phyloP scores from a whole-genome alignment of 805 yeast species.

The Teunomyces funiuensis region DNA sequence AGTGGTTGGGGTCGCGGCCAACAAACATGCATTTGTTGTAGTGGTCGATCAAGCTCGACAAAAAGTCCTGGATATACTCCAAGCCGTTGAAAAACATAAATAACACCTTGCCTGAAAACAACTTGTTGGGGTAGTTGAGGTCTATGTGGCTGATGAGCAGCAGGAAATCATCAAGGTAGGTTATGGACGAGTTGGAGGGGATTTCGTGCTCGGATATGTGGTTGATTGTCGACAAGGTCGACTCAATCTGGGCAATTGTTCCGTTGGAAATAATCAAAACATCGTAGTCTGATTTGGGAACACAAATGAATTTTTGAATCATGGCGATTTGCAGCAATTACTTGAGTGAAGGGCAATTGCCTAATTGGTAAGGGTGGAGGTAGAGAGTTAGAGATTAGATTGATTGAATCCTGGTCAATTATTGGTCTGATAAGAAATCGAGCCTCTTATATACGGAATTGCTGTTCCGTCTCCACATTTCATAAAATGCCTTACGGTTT shows the following conservation, averaged over 20 bases:
- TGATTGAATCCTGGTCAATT: constrained; percentile 12
- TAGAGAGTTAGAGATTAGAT: too few species aligned
- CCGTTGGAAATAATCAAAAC: constrained; percentile 38
- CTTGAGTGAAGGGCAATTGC: not conserved
- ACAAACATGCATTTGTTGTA: constrained; percentile 12
- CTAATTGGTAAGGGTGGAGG: not conserved
- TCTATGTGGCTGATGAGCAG: constrained; percentile 19
- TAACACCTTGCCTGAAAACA: constrained; percentile 29
- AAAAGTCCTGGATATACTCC: constrained; percentile 29
- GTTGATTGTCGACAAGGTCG: constrained; percentile 20
- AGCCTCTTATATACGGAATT: not conserved
- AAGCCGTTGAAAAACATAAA: constrained; percentile 41
- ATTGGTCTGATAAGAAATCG: constrained; percentile 24
- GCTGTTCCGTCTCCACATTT: not conserved
- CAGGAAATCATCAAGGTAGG: constrained; percentile 25
- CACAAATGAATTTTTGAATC: constrained; percentile 38
- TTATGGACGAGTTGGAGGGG: constrained; percentile 21
- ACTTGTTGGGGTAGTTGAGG: constrained; percentile 6
- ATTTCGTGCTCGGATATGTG: constrained; percentile 20
- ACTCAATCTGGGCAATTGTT: constrained; percentile 27
- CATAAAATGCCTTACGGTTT: constrained; percentile 10
- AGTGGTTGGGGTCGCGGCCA: not conserved
- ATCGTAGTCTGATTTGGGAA: constrained; percentile 32
- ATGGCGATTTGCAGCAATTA: constrained; percentile 14
- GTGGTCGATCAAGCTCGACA: constrained; percentile 32